These are phyloP conservation scores for Mycosphaerella sp. DNA, from an alignment of 2,329 filamentous ascomycete species.

Conservation along the genomic window DNA sequence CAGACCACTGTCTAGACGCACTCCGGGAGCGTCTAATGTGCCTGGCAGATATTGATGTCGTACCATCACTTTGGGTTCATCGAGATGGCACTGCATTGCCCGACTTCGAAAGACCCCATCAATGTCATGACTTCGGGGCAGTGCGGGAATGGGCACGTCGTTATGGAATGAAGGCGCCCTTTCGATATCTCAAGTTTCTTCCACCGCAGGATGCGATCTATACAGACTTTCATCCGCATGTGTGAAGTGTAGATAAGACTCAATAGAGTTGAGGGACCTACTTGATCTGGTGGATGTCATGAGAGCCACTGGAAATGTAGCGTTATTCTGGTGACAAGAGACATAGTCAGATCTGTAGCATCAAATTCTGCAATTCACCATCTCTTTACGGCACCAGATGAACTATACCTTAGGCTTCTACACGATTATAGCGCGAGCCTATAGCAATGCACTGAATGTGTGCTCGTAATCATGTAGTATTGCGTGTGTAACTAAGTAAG, in stretches of 20 bases:
- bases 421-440: too few species aligned
- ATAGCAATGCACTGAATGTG: too few species aligned
- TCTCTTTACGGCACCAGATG: too few species aligned
- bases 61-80: background rate
- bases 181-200: background rate
- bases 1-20: constrained; percentile 3
- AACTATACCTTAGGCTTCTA: too few species aligned
- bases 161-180: background rate
- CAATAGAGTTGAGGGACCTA: background rate
- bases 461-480: too few species aligned
- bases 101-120: constrained; percentile 3
- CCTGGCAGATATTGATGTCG: background rate
- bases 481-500: too few species aligned
- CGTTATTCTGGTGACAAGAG: too few species aligned
- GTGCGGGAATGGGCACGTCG: constrained; percentile 2
- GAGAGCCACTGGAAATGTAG: too few species aligned
- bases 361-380: too few species aligned
- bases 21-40: background rate
- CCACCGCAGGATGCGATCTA: background rate
- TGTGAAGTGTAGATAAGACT: background rate
- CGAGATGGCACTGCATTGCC: background rate
- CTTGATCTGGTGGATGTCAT: too few species aligned
- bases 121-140: constrained; percentile 5
- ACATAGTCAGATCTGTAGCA: too few species aligned
- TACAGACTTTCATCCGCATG: background rate